Evolutionary conservation across 2,329 filamentous ascomycete species (phyloP), one percentile per base, ranked within the genome.

Genomic region (Aspergillus glaucus): DNA sequence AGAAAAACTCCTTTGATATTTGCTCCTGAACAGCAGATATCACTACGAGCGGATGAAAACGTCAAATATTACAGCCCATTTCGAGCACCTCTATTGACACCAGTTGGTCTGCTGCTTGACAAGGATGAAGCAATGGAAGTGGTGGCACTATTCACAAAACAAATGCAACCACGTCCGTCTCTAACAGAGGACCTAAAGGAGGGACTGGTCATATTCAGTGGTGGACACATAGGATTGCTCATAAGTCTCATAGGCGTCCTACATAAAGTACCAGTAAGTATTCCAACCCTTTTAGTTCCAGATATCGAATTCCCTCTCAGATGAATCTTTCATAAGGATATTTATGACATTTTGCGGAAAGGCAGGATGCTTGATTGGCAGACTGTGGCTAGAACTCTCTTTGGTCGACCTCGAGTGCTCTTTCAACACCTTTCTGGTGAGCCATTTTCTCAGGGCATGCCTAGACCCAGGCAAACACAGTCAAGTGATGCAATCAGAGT

Each of bases 51-150:
- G 19, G 26, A 43, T 15, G 21, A 26, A 2, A 34, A 37, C 43
- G 15, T 34, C 10, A 36, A 10, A 36, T 7, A 6, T 15, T 36
- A 36, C n/a, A 15, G n/a, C 12, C 32, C 14, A 15, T 36, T 36
- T 36, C 32, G 32, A 36, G 8, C 1, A 19, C 14, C 19, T 14
- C 10, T 15, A 28, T 44, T 21, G 39, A 42, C 28, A 21, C 46
- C 46, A 24, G 41, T 53, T 44, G 51, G 51, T n/a, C 34, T 53
- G 34, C 41, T 46, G 8, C 51, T 53, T n/a, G 40, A 46, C 6
- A 21, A 49, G 9, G 34, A 42, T 45, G 51, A 53, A 49, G 40
- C 43, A 10, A 37, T 40, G 21, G 34, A 50, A 14, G 32, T 50
- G 15, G 40, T 47, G 8, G 24, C 7, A 43, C 21, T 19, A 32